Conservation (phyloP, 1,284 basidiomycete species). For the Austropuccinia psidii region DNA sequence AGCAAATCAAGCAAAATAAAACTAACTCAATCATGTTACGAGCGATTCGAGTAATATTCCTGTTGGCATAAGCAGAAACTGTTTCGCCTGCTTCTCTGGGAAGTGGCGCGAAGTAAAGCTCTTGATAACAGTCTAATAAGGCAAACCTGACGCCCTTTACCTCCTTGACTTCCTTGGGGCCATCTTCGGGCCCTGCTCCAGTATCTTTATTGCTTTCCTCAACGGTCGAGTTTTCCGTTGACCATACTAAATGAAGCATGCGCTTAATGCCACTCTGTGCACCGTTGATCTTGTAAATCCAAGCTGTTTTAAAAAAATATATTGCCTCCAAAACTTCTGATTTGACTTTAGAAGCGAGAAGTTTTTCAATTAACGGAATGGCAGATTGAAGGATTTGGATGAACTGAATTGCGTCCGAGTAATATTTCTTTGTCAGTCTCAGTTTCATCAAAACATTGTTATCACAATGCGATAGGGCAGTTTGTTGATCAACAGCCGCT, state of each 20-base stretch:
- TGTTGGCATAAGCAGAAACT: slow-evolving; percentile 55
- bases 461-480: slow-evolving; percentile 39
- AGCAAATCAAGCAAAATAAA: not conserved
- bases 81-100: slow-evolving; percentile 51
- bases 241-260: slow-evolving; percentile 97
- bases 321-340: slow-evolving; percentile 90
- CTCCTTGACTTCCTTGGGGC: slow-evolving; percentile 60
- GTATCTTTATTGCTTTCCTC: slow-evolving; percentile 52
- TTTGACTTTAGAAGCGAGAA: slow-evolving; percentile 85
- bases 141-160: slow-evolving; percentile 79
- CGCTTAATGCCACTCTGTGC: slow-evolving; percentile 65
- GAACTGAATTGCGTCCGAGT: slow-evolving; percentile 75
- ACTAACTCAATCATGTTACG: slow-evolving; percentile 90
- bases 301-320: slow-evolving; percentile 81
- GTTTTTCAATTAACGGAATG: slow-evolving; percentile 64
- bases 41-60: slow-evolving; percentile 86
- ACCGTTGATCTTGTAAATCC: slow-evolving; percentile 68
- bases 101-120: slow-evolving; percentile 69
- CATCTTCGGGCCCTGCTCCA: slow-evolving; percentile 14
- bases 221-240: slow-evolving; percentile 81
- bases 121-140: slow-evolving; percentile 81
- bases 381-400: slow-evolving; percentile 71
- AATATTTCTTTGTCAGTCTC: slow-evolving; percentile 77
- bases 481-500: slow-evolving; percentile 30
- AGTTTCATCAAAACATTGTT: slow-evolving; percentile 58